Percentiles rank a stretch among this genome's conserved stretches.
phyloP scores from a whole-genome alignment of 306 rosid genomes.

The Sicyos edulis region DNA sequence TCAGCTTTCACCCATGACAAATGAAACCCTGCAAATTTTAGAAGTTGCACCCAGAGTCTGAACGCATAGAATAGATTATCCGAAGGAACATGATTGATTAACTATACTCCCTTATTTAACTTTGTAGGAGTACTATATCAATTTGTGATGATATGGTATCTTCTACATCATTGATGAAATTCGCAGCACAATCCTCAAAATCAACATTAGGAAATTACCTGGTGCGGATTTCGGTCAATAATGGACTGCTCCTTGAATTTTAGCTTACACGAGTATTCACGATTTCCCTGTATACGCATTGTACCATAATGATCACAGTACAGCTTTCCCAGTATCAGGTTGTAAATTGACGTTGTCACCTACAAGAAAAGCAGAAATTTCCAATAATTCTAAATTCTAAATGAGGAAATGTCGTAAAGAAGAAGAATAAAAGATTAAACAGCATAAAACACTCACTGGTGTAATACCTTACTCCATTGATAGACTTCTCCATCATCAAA shows the following conservation, averaged over 20 bases:
- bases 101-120: not conserved
- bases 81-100: not conserved
- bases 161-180: not conserved
- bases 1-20: not conserved
- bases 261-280: conserved; percentile 72
- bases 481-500: conserved; percentile 95
- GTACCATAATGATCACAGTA: conserved; percentile 98
- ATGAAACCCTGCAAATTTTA: not conserved
- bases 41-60: not conserved
- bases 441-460: not conserved
- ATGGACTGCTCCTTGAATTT: conserved; percentile 98
- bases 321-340: conserved; percentile 92
- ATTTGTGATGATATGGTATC: not conserved
- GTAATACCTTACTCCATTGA: conserved; percentile 88
- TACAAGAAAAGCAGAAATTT: conserved; percentile 31
- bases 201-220: conserved; percentile 39
- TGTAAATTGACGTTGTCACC: conserved; percentile 98
- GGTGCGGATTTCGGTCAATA: conserved; percentile 96
- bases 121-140: not conserved
- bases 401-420: conserved; percentile 9
- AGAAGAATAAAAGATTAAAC: not conserved
- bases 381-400: conserved; percentile 25
- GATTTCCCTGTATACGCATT: conserved; percentile 85
- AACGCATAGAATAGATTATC: not conserved
- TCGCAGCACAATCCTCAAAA: conserved; percentile 7